Conservation (phyloP, 768 basidiomycete species). For the Tubosaeta brunneosetosa region DNA sequence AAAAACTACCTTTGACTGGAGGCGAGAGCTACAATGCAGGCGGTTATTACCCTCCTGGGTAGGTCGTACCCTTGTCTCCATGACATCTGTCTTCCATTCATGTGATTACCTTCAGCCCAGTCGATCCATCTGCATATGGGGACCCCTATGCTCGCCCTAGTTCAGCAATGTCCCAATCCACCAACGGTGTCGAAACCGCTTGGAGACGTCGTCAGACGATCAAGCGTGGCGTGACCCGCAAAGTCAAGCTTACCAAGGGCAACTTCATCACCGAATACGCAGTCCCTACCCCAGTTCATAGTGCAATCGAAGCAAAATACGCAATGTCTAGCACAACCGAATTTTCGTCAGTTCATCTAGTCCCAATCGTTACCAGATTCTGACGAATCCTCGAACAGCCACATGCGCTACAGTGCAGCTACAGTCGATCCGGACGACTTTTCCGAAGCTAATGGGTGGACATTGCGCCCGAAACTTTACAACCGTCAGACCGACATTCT, state of each 20-base stretch:
- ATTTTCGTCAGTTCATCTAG: slow-evolving; percentile 66
- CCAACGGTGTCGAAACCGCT: slow-evolving; percentile 54
- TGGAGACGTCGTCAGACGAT: slow-evolving; percentile 82
- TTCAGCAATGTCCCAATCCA: slow-evolving; percentile 51
- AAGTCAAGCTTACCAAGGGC: slow-evolving; percentile 89
- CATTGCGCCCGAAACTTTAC: slow-evolving; percentile 78
- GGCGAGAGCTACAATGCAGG: slow-evolving; percentile 53
- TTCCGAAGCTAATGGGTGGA: slow-evolving; percentile 71
- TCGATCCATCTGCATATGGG: slow-evolving; percentile 59
- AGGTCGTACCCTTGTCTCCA: slow-evolving; percentile 26
- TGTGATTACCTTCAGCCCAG: slow-evolving; percentile 30
- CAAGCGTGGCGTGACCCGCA: slow-evolving; percentile 89
- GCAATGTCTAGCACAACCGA: slow-evolving; percentile 71
- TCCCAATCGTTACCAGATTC: background rate
- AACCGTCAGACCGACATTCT: slow-evolving; percentile 88
- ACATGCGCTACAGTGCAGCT: slow-evolving; percentile 93
- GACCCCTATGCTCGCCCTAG: slow-evolving; percentile 60
- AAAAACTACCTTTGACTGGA: slow-evolving; percentile 71
- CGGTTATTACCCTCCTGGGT: slow-evolving; percentile 71
- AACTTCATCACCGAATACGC: slow-evolving; percentile 89
- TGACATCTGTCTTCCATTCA: background rate
- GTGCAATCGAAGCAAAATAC: slow-evolving; percentile 80
- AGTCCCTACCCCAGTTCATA: slow-evolving; percentile 79
- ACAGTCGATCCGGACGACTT: slow-evolving; percentile 92
- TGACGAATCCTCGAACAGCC: slow-evolving; percentile 32